Base-by-base conservation (phyloP, 2,329 filamentous ascomycete species). In the Arthrobotrys iridis region DNA sequence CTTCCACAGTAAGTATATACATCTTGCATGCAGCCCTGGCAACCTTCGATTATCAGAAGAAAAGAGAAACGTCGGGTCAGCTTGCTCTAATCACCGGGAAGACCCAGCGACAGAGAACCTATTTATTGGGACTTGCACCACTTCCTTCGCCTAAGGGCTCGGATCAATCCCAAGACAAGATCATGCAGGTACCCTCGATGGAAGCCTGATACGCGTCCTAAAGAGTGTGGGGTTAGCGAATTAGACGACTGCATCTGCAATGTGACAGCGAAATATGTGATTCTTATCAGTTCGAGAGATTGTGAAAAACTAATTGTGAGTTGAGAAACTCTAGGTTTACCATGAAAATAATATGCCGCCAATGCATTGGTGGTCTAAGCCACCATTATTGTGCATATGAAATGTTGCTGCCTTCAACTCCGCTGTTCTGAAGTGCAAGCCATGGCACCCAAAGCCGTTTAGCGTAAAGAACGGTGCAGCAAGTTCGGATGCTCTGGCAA, bases 161-260 rank as follows among this genome's bases (percentile, higher is more conserved):
- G 68, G 68, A 74, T 74, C 68, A 60, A 60, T 72, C 26, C 67
- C 37, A 50, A 41, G 46, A 41, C 62, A 58, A 43, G 46, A n/a
- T 72, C 59, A 65, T 74, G 68, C 68, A 74, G 68, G 68, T 74
- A 74, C 68, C 68, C 68, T 65, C 48, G 50, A 28, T 26, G 28
- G 40, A 48, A 65, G 52, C 60, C 60, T 66, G 60, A 74, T 74
- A 66, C 46, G 50, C 60, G 40, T 20, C 24, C 50, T 40, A 8
- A 55, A 13, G 11, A 46, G 50, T 60, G 55, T 59, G 65, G 65
- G 48, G 43, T 64, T 64, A 24, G 48, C 58, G 66, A 71, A 70
- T 64, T 55, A 48, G 37, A 48, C 35, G 43, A 48, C 37, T 57
- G 40, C 41, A 43, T 59, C 28, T 60, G 22, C 18, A 35, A 37